Base-by-base conservation (phyloP, 192 early-diverging fungal genomes). In the Funneliformis geosporum region DNA sequence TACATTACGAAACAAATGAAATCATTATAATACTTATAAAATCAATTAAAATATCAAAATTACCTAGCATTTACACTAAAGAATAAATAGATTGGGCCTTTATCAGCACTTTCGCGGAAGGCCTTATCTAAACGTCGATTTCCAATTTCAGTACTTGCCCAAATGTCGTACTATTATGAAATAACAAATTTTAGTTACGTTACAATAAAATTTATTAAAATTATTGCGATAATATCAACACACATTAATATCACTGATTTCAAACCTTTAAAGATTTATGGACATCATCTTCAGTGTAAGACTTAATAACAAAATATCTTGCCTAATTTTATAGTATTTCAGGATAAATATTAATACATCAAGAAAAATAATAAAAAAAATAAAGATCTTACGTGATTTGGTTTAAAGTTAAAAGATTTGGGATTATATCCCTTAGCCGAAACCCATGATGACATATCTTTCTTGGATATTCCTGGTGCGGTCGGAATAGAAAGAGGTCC, bases 231-330 rank as follows among this genome's bases (percentile, higher is more conserved):
- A 18, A 67, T 38, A 67, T 38, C 25, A 68, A 42, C 12, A 68
- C 11, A 68, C 8, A 12, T 9, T 39, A 28, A 6, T 21, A 38
- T 14, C 11, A 27, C 7, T 38, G 21, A 68, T 21, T 43, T n/a
- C 38, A 18, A 39, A 79, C 77, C 77, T 79, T 79, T 68, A 79
- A 60, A 39, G 77, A 79, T 71, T 79, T 81, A 60, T 84, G 85
- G 27, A 90, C 82, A 80, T 90, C 86, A 80, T 82, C 81, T 69
- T 88, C 83, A 38, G 84, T 86, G 76, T 84, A 86, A 38, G 87
- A 89, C 66, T 90, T 90, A 73, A 90, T 89, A 33, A 90, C 87
- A 80, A 89, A 90, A 78, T 85, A 90, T 10, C 85, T 73, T 33
- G 87, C 84, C 85, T 86, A 59, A 27, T 85, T 44, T 47, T 12